These are phyloP conservation scores for Neonectria magnoliae DNA, from an alignment of 2,329 filamentous ascomycete species.

Conservation along the genomic window DNA sequence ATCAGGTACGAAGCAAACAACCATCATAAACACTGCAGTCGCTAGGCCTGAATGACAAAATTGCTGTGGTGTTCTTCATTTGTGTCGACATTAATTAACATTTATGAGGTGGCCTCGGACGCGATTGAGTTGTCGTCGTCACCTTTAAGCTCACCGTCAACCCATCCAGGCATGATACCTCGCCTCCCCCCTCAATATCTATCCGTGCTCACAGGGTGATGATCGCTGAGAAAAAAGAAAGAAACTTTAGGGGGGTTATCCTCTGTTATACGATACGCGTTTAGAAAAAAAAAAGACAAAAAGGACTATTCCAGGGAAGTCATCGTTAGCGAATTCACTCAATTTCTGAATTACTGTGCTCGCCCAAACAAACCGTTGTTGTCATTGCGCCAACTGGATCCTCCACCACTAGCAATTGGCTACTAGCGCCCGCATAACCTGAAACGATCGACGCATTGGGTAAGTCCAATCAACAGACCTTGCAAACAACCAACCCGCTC, in stretches of 20 bases:
- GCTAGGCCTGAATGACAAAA: not conserved
- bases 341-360: not conserved
- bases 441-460: constrained; percentile 47
- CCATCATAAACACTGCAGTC: not conserved
- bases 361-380: not conserved
- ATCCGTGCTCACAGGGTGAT: no score
- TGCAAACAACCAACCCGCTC: constrained; percentile 17
- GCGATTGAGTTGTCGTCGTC: not conserved
- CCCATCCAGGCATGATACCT: not conserved
- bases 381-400: constrained; percentile 6
- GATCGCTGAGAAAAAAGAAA: not conserved
- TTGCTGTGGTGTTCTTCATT: not conserved
- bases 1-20: not conserved
- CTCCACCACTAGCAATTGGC: constrained; percentile 39
- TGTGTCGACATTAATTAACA: not conserved
- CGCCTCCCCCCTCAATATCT: not conserved
- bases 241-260: not conserved
- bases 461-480: constrained; percentile 37
- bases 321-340: not conserved
- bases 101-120: not conserved
- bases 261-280: not conserved
- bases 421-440: constrained; percentile 47
- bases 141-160: not conserved
- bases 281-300: no score
- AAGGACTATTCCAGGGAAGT: not conserved